Conservation (phyloP, 2,329 filamentous ascomycete species). For the Penicillium sp. region DNA sequence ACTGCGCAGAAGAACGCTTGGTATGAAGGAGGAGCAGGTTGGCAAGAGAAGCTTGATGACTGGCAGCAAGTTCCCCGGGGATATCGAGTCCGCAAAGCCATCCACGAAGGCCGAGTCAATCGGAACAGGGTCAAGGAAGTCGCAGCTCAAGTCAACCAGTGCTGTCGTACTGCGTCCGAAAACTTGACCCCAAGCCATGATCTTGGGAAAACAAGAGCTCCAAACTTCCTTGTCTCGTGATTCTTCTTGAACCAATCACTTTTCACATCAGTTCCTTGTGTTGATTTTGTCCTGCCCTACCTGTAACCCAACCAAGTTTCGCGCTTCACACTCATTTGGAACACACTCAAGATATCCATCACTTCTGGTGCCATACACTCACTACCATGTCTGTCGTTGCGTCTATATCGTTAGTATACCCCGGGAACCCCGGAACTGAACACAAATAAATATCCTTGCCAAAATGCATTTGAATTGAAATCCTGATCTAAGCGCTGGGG, state of each 20-base stretch:
- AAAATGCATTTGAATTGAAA: conserved; percentile 15
- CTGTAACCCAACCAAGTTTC: background rate
- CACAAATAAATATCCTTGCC: background rate
- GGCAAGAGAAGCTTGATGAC: conserved; percentile 34
- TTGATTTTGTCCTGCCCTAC: background rate
- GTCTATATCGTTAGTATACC: conserved; percentile 5
- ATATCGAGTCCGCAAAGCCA: conserved; percentile 31
- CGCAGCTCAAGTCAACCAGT: conserved; percentile 16
- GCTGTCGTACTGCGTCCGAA: conserved; percentile 14
- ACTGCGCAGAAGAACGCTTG: conserved; percentile 31
- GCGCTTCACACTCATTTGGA: background rate
- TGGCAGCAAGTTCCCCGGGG: conserved; percentile 32
- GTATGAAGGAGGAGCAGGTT: conserved; percentile 35
- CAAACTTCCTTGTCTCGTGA: background rate
- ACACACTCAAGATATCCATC: conserved; percentile 3
- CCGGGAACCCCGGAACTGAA: background rate
- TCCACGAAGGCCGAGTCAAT: conserved; percentile 33
- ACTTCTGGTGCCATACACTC: conserved; percentile 12
- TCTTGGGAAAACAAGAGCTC: background rate
- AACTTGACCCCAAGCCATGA: conserved; percentile 6
- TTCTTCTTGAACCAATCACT: background rate
- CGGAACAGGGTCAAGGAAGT: conserved; percentile 27
- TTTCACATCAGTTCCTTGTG: background rate
- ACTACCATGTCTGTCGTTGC: background rate
- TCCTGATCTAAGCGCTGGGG: conserved; percentile 18